Base-by-base conservation (phyloP, 2,329 filamentous ascomycete species). In the Curvularia hawaiiensis region DNA sequence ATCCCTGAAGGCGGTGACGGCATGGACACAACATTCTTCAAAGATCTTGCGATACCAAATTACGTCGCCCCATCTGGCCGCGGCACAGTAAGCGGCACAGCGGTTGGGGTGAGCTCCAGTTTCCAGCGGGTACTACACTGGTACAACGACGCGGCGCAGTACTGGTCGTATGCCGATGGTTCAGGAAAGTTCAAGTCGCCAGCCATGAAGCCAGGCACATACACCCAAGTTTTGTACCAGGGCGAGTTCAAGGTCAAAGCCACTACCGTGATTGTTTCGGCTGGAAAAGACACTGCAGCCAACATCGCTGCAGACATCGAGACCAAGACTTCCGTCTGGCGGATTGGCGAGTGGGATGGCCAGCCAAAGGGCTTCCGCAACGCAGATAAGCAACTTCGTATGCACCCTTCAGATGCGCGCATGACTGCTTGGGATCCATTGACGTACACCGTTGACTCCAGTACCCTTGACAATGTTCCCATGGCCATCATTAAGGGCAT, bases 161-260 rank as follows among this genome's bases (percentile, higher is more conserved):
- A 89, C 78, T 90, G 87, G 87, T 76, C 81, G 6, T 84, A 84
- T 57, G 82, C 85, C 20, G 78, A 78, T 9, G 80, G 80, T 44
- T 18, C 50, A 1, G 86, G 86, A 10, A 78, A 77, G 12, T 90
- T 87, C 74, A 87, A 82, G 3, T 88, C 86, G 0, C 87, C 87
- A 0, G 77, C 81, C 54, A 89, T 90, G 87, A 87, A 86, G 66
- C 84, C 86, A 0, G 87, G 87, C 30, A 87, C 84, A 0, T 89
- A 89, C 75, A 88, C 84, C n/a, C 87, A 88, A 81, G 82, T 87
- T 4, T 80, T 89, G 38, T 88, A 87, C 73, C 84, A 85, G 63
- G 81, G 78, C 18, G 85, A 88, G 69, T 82, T 82, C 67, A 78
- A 81, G 59, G 83, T 87, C 9, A 83, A 82, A 4, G 79, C 79